Percentiles rank a stretch among this genome's conserved stretches.
Conservation (phyloP, 2,329 filamentous ascomycete genomes). For the Calonectria naviculata region DNA sequence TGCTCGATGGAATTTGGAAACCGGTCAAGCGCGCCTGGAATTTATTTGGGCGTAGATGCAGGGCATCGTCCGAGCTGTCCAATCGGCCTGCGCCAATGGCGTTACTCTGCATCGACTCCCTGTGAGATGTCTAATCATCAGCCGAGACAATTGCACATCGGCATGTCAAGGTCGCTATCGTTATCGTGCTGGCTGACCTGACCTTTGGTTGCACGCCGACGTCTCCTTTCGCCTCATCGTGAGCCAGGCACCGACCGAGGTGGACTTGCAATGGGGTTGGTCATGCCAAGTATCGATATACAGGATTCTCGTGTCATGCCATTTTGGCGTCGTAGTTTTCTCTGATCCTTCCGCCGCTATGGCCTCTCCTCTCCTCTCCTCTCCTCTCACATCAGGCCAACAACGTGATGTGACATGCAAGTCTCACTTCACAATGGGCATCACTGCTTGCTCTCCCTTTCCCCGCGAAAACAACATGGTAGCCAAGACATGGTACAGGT, state of each 20-base stretch:
- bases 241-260: neutral
- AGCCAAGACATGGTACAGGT: neutral
- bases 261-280: too few species aligned
- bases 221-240: neutral
- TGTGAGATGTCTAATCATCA: neutral
- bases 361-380: too few species aligned
- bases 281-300: too few species aligned
- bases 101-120: neutral
- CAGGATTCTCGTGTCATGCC: neutral
- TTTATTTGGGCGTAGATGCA: neutral
- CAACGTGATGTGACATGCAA: neutral
- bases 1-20: neutral
- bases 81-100: neutral
- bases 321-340: neutral
- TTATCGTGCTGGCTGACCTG: neutral
- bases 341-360: neutral
- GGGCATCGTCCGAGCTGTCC: neutral
- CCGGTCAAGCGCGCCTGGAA: neutral
- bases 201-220: neutral
- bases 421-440: neutral
- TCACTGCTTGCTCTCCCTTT: neutral
- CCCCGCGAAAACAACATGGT: neutral
- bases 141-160: neutral
- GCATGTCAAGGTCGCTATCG: neutral
- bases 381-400: neutral